phyloP scores from a whole-genome alignment of 2,329 filamentous ascomycete genomes.

The Nothopassalora personata region DNA sequence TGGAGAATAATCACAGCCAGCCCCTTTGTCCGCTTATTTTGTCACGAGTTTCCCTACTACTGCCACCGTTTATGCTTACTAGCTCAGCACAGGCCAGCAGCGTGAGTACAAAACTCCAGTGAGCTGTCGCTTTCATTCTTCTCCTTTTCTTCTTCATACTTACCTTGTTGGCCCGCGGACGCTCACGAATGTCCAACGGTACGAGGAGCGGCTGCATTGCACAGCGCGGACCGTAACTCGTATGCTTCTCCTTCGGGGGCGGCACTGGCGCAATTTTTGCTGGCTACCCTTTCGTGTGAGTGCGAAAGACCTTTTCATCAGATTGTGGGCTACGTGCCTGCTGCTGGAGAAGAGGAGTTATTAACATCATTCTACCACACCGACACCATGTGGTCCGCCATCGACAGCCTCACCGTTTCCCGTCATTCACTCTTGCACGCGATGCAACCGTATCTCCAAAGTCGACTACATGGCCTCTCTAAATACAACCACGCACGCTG shows the following conservation, averaged over 20 bases:
- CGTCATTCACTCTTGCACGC: neutral
- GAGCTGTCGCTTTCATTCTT: neutral
- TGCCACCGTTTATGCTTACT: neutral
- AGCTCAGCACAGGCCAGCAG: neutral
- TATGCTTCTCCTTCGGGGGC: slow-evolving; percentile 7
- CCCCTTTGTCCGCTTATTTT: neutral
- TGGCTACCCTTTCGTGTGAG: neutral
- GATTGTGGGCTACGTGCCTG: neutral
- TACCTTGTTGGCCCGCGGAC: slow-evolving; percentile 4
- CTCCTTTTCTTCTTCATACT: neutral
- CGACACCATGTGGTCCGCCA: neutral
- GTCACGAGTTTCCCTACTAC: neutral
- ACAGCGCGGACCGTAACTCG: neutral
- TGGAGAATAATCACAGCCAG: no score
- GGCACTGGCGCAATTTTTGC: slow-evolving; percentile 7
- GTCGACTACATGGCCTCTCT: no score
- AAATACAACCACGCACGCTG: no score
- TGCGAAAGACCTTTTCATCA: slow-evolving; percentile 6
- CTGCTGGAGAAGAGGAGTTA: slow-evolving; percentile 2
- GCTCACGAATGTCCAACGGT: slow-evolving; percentile 1
- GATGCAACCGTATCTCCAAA: no score
- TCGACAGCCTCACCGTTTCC: neutral
- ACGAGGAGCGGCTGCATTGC: neutral
- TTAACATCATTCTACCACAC: neutral
- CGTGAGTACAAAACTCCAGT: neutral